Percentiles rank a stretch among this genome's conserved stretches.
Evolutionary conservation across 371 early-diverging fungal genomes (phyloP).

Genomic region (Haplosporangium sp.): DNA sequence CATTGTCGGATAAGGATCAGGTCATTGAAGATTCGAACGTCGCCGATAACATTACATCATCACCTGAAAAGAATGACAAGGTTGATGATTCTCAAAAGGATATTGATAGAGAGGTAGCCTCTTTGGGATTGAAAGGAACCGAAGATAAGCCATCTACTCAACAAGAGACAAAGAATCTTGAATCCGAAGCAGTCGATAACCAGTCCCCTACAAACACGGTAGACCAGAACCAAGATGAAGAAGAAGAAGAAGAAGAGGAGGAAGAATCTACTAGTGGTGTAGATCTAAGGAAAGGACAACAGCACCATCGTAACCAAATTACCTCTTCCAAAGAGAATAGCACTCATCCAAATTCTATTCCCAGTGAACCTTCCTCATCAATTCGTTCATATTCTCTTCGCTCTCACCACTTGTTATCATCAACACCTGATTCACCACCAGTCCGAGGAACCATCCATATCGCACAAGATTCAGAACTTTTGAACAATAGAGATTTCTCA

Average conservation of each 20-base stretch:
- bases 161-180: not conserved
- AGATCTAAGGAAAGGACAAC: constrained; percentile 22
- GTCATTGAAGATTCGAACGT: not conserved
- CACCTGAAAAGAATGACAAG: not conserved
- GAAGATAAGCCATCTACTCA: not conserved
- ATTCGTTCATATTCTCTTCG: constrained; percentile 25
- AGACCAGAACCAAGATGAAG: too few relatives aligned
- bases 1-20: not conserved
- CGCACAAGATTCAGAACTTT: constrained; percentile 39
- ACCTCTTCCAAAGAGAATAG: constrained; percentile 15
- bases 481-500: constrained; percentile 52
- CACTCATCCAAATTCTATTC: constrained; percentile 8
- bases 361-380: constrained; percentile 22
- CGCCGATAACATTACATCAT: not conserved
- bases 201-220: not conserved
- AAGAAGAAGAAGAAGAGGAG: not conserved
- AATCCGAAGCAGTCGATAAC: not conserved
- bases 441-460: constrained; percentile 39
- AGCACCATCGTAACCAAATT: constrained; percentile 23
- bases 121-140: not conserved
- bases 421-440: constrained; percentile 49
- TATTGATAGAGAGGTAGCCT: not conserved
- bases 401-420: constrained; percentile 26
- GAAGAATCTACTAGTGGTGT: constrained; percentile 11
- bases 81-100: not conserved